These are phyloP conservation scores for Penicillium capsulatum DNA, from an alignment of 2,329 filamentous ascomycete genomes.

Conservation along the genomic window DNA sequence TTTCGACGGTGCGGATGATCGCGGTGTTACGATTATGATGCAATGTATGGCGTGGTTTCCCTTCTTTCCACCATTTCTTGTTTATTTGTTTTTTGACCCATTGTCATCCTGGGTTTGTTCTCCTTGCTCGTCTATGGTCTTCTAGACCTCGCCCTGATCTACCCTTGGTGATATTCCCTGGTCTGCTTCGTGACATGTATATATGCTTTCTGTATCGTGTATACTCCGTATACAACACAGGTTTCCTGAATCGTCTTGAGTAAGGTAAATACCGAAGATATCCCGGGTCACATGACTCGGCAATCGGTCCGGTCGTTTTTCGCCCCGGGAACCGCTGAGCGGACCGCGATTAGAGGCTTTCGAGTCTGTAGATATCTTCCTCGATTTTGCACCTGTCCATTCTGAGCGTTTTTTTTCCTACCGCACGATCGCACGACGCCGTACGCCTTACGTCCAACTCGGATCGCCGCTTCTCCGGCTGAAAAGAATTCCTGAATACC, in stretches of 20 bases:
- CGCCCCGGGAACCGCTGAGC: no score
- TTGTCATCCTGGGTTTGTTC: background rate
- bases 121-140: conserved; percentile 15
- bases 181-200: conserved; percentile 28
- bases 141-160: conserved; percentile 5
- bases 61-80: conserved; percentile 6
- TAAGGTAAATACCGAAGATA: no score
- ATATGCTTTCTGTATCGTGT: conserved; percentile 28
- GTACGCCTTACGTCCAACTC: no score
- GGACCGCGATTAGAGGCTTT: no score
- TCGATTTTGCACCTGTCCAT: no score
- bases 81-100: background rate
- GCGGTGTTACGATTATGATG: conserved; percentile 33
- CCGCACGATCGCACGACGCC: no score
- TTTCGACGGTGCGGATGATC: conserved; percentile 21
- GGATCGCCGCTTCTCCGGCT: conserved; percentile 8
- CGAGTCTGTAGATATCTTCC: no score
- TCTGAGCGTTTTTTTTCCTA: no score
- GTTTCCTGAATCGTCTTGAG: conserved; percentile 1
- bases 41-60: conserved; percentile 29
- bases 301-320: no score
- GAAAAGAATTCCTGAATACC: conserved; percentile 21
- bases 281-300: no score
- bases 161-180: conserved; percentile 17
- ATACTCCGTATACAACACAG: conserved; percentile 27